Conservation (phyloP, 441 rosid genomes). For the Rhodomyrtus psidioides region DNA sequence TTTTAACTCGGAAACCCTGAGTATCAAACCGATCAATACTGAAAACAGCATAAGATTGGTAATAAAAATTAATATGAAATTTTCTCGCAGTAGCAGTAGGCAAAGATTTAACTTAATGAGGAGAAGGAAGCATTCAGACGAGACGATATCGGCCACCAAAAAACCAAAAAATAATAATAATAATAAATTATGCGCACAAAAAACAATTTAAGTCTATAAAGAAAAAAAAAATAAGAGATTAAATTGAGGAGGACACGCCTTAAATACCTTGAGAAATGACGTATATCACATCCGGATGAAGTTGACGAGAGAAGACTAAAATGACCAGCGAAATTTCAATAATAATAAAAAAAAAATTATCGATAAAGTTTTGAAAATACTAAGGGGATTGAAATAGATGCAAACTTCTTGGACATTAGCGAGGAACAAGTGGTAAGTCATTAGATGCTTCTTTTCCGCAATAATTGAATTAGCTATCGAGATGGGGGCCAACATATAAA, state of each 20-base stretch:
- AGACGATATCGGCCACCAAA: background rate
- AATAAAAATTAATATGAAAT: background rate
- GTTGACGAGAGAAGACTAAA: background rate
- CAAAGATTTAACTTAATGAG: background rate
- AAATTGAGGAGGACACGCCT: background rate
- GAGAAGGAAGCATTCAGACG: background rate
- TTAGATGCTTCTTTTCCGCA: background rate
- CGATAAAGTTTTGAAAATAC: background rate
- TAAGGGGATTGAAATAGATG: background rate
- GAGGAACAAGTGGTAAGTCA: background rate
- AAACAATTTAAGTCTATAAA: background rate
- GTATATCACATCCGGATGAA: background rate
- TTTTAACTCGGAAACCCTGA: background rate
- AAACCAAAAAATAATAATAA: background rate
- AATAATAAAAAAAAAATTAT: background rate
- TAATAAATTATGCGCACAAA: too few relatives aligned
- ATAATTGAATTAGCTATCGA: background rate
- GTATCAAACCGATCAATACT: background rate
- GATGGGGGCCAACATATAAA: background rate
- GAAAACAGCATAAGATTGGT: background rate
- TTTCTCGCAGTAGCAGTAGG: background rate
- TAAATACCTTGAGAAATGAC: background rate
- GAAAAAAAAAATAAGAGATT: background rate
- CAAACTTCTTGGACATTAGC: background rate
- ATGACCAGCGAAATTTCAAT: background rate